Evolutionary conservation across 345 rosid species (phyloP), one percentile per base, ranked within the genome.

Genomic region (Salix purpurea): DNA sequence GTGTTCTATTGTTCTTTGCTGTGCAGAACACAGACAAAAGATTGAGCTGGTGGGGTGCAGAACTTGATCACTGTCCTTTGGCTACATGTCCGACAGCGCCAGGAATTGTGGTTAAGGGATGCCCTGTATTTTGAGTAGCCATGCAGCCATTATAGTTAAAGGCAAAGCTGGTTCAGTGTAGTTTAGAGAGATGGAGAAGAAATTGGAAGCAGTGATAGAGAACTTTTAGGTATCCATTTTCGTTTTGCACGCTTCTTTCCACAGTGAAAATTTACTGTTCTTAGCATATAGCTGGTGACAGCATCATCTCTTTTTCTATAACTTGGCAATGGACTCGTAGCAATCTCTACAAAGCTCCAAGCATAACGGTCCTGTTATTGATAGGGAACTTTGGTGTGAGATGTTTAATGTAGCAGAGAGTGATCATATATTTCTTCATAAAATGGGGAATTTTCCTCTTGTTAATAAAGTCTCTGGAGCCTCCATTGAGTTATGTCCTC

Each of bases 11-110:
- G 86, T 96, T 96, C 89, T 94, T 96, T 23, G 96, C 96, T 5
- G 62, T 96, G 83, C 98, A 96, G 77, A 96, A 96, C 46, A 85
- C 83, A 1, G 88, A 90, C 15, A 82, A 72, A 54, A 66, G 77
- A 0, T 72, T 94, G 76, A 91, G 89, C 32, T 96, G 99, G 99
- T 96, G 99, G 99, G 98, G 99, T 2, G 84, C 97, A 0, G 82
- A 90, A 21, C 52, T 87, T 34, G 99, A 96, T 74, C 99, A 96
- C 79, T 96, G 99, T 56, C 98, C 98, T 37, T 86, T 96, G 36
- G 99, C 99, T 0, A 21, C 89, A 1, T 94, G 99, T 54, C 97
- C 98, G 0, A 92, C 99, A 0, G 92, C 90, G n/a, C 97, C 94
- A 5, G 99, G 97, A 7, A 90, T 92, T 61, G 16, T 2, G 8